Conservation (phyloP, 768 basidiomycete species). For the Hypholoma sublateritium region DNA sequence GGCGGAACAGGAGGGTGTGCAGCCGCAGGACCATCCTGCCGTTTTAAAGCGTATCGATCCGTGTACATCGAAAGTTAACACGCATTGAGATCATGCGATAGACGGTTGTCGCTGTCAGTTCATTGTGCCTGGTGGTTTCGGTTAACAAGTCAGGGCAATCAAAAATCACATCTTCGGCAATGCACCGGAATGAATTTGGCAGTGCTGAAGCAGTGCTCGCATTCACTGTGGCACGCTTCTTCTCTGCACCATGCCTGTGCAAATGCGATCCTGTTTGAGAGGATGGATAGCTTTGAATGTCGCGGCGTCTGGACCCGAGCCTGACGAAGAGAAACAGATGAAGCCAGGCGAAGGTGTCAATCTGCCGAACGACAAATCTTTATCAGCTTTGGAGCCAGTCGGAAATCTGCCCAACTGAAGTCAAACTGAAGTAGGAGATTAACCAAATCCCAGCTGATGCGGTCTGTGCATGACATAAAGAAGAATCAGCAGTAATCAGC, state of each 20-base stretch:
- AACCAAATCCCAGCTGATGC: too few species aligned
- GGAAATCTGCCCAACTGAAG: too few species aligned
- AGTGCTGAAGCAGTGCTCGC: neutral
- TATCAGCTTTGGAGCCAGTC: too few species aligned
- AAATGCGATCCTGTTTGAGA: too few species aligned
- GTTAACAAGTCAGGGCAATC: neutral
- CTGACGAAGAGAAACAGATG: too few species aligned
- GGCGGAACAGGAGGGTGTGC: neutral
- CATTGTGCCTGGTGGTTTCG: neutral
- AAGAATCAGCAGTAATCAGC: too few species aligned
- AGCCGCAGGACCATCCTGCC: neutral
- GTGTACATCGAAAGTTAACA: neutral
- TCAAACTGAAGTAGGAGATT: too few species aligned
- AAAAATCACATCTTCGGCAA: neutral
- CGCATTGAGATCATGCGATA: neutral
- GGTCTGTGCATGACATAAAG: too few species aligned
- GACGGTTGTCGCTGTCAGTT: neutral
- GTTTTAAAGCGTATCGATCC: neutral
- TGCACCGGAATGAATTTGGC: neutral
- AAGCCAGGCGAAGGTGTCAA: too few species aligned
- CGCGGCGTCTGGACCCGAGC: too few species aligned
- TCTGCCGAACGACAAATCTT: too few species aligned
- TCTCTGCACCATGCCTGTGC: neutral
- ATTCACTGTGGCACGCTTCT: neutral
- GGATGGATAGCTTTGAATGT: too few species aligned